Conservation (phyloP, 371 early-diverging fungal species). For the Parasitella parasitica region DNA sequence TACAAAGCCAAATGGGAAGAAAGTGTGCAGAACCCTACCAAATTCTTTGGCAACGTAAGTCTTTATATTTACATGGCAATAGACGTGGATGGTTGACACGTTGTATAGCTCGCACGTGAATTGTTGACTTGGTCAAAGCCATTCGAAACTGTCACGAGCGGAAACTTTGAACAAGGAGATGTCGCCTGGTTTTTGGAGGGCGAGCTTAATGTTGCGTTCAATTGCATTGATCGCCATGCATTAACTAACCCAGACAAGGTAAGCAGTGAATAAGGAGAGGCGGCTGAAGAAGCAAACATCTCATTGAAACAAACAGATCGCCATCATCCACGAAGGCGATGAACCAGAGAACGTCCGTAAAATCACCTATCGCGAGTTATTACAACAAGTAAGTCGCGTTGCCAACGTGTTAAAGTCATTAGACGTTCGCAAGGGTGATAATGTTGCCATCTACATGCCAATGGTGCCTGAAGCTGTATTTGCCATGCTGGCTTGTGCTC, state of each 20-base stretch:
- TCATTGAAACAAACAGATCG: slow-evolving; percentile 52
- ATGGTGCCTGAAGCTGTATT: slow-evolving; percentile 96
- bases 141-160: slow-evolving; percentile 63
- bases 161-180: slow-evolving; percentile 72
- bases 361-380: slow-evolving; percentile 84
- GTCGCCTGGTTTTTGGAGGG: slow-evolving; percentile 94
- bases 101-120: slow-evolving; percentile 62
- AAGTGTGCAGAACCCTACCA: slow-evolving; percentile 69
- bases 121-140: slow-evolving; percentile 75
- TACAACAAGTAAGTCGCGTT: slow-evolving; percentile 80
- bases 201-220: slow-evolving; percentile 89
- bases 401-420: slow-evolving; percentile 77
- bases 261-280: neutral
- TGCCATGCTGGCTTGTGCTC: slow-evolving; percentile 92
- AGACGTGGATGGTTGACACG: neutral
- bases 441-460: slow-evolving; percentile 95
- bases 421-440: slow-evolving; percentile 88
- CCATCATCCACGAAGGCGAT: slow-evolving; percentile 91
- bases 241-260: slow-evolving; percentile 60
- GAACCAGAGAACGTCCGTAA: slow-evolving; percentile 73
- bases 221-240: slow-evolving; percentile 96
- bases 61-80: neutral
- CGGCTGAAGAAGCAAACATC: neutral
- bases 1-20: slow-evolving; percentile 73
- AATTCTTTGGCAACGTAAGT: slow-evolving; percentile 82